These are phyloP conservation scores for Phoma sp. DNA, from an alignment of 2,329 filamentous ascomycete genomes.

Conservation along the genomic window DNA sequence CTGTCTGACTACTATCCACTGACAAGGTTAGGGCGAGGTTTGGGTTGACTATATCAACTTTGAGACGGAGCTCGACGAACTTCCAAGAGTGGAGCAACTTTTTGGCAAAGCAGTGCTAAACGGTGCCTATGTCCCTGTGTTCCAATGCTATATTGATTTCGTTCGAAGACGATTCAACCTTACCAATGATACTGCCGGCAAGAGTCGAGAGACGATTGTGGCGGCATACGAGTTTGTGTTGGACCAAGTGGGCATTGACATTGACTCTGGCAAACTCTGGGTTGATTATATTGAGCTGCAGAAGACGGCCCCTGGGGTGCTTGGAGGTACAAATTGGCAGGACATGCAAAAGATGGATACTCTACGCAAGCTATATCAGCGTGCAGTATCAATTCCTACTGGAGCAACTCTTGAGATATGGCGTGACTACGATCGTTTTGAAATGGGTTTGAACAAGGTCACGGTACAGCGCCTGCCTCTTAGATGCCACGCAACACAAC, in stretches of 20 bases:
- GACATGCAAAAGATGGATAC: constrained; percentile 98
- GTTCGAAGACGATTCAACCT: constrained; percentile 90
- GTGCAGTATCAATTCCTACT: constrained; percentile 85
- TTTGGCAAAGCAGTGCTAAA: constrained; percentile 80
- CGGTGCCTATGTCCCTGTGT: constrained; percentile 83
- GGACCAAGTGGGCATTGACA: constrained; percentile 86
- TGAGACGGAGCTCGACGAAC: constrained; percentile 86
- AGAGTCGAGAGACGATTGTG: constrained; percentile 78
- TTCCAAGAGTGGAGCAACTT: constrained; percentile 78
- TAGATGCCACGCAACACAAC: neutral
- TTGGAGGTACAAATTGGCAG: constrained; percentile 89
- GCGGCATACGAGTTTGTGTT: constrained; percentile 93
- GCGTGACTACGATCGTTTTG: constrained; percentile 98
- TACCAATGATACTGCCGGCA: constrained; percentile 75
- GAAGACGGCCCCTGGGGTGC: constrained; percentile 81
- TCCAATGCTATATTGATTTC: constrained; percentile 94
- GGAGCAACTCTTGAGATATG: constrained; percentile 82
- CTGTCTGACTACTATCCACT: constrained; percentile 12
- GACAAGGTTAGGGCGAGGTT: constrained; percentile 79
- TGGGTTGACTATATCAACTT: constrained; percentile 90
- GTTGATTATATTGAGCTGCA: constrained; percentile 94
- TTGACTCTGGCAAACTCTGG: constrained; percentile 89
- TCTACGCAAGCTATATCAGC: constrained; percentile 89
- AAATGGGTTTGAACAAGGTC: constrained; percentile 90
- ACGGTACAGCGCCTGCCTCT: constrained; percentile 64